Evolutionary conservation across 176 grass and related monocot genomes (phyloP).

Genomic region (Neostapfia colusana): DNA sequence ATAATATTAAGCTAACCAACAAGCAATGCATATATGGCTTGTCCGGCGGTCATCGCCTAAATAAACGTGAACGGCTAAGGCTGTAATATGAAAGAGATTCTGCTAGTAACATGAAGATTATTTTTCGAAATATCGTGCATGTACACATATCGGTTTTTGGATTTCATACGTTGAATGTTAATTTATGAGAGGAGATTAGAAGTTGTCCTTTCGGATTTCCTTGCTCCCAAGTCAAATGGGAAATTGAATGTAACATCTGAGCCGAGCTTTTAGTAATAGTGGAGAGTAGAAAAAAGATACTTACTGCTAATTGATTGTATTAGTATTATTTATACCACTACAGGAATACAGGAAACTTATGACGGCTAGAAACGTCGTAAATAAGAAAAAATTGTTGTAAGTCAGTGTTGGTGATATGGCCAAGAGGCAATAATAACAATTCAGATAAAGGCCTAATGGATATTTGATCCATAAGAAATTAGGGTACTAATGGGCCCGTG

Average conservation of each 20-base stretch:
- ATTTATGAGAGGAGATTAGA: neutral
- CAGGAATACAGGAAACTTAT: too few species aligned
- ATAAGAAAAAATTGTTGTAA: too few species aligned
- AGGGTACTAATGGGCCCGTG: too few species aligned
- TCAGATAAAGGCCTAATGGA: too few species aligned
- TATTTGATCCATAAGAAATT: too few species aligned
- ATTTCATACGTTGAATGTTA: neutral
- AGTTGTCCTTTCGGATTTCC: neutral
- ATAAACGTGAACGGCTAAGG: neutral
- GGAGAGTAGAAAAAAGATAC: neutral
- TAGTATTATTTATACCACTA: neutral
- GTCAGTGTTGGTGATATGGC: too few species aligned
- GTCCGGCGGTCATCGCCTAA: conserved; percentile 14
- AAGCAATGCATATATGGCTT: conserved; percentile 17
- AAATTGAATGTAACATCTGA: neutral
- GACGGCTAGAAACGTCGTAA: too few species aligned
- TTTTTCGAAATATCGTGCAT: neutral
- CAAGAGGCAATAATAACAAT: too few species aligned
- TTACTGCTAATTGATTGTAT: neutral
- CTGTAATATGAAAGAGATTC: neutral
- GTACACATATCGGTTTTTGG: neutral
- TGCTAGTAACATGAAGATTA: neutral
- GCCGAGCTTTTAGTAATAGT: neutral
- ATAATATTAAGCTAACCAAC: neutral
- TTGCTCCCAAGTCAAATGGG: too few species aligned